Percentiles rank a stretch among this genome's conserved stretches.
Conservation (phyloP, 176 grass and related monocot genomes). For the Aegilops speltoides region DNA sequence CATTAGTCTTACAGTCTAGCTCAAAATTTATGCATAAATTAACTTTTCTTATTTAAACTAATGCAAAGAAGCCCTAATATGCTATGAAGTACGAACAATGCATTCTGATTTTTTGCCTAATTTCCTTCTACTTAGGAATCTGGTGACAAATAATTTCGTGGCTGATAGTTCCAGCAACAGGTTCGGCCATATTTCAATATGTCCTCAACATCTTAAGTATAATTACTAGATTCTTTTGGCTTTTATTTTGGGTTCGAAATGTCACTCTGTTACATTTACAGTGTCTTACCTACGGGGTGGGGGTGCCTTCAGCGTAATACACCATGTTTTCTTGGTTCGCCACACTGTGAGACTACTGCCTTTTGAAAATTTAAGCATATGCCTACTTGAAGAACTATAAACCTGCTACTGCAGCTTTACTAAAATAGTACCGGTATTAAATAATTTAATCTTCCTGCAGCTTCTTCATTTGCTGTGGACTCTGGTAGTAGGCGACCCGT, state of each 20-base stretch:
- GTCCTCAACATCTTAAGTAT: background rate
- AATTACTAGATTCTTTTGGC: background rate
- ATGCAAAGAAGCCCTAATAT: background rate
- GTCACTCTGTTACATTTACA: conserved; percentile 1
- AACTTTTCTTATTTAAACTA: background rate
- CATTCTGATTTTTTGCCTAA: background rate
- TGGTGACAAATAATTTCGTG: conserved; percentile 79
- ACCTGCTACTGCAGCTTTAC: background rate
- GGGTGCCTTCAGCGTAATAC: conserved; percentile 68
- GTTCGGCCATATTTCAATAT: conserved; percentile 23
- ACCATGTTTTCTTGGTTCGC: conserved; percentile 67
- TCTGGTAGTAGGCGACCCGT: conserved; percentile 54
- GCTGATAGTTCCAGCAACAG: conserved; percentile 53
- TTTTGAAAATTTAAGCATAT: background rate
- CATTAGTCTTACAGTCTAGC: background rate
- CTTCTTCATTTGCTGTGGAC: conserved; percentile 64
- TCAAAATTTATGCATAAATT: background rate
- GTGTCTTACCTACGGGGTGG: conserved; percentile 50
- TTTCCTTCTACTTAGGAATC: conserved; percentile 42
- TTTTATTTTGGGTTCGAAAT: conserved; percentile 1
- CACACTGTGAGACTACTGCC: conserved; percentile 49
- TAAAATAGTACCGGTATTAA: background rate
- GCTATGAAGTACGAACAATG: background rate
- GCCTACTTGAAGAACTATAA: background rate
- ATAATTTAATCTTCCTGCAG: conserved; percentile 42